phyloP scores from a whole-genome alignment of 176 grass and related monocot species.

The Puccinellia tenuiflora region DNA sequence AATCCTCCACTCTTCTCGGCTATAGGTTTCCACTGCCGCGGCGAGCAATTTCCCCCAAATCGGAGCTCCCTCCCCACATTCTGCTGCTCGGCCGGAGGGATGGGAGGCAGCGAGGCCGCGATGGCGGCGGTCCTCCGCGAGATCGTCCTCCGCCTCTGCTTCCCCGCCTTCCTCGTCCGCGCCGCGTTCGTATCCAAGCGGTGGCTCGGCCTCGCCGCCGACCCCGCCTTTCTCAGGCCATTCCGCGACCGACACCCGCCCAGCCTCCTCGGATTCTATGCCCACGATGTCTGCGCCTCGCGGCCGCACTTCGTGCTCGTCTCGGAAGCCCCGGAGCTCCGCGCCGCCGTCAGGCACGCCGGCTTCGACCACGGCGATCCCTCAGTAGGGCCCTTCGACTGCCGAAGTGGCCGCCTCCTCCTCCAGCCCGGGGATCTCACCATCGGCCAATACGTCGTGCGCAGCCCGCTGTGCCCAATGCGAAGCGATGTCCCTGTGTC shows the following conservation, averaged over 20 bases:
- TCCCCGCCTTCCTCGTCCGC: not conserved
- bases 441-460: not conserved
- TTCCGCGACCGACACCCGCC: not conserved
- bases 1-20: too few species aligned
- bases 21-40: too few species aligned
- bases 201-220: not conserved
- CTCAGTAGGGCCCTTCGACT: not conserved
- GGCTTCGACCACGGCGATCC: not conserved
- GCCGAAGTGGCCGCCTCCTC: not conserved
- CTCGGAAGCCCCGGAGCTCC: not conserved
- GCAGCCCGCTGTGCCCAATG: not conserved
- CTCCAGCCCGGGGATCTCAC: not conserved
- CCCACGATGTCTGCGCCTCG: not conserved
- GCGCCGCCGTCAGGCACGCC: not conserved
- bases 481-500: not conserved
- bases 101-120: not conserved
- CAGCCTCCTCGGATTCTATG: not conserved
- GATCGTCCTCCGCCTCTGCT: not conserved
- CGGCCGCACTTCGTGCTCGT: not conserved
- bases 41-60: too few species aligned
- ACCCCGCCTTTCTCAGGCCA: not conserved
- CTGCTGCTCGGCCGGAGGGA: too few species aligned
- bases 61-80: too few species aligned
- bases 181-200: not conserved
- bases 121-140: not conserved